A percentile compares a stretch with the other conserved stretches of the same genome.
These are phyloP conservation scores for Tilletia caries DNA, from an alignment of 1,284 basidiomycete species.

Conservation along the genomic window DNA sequence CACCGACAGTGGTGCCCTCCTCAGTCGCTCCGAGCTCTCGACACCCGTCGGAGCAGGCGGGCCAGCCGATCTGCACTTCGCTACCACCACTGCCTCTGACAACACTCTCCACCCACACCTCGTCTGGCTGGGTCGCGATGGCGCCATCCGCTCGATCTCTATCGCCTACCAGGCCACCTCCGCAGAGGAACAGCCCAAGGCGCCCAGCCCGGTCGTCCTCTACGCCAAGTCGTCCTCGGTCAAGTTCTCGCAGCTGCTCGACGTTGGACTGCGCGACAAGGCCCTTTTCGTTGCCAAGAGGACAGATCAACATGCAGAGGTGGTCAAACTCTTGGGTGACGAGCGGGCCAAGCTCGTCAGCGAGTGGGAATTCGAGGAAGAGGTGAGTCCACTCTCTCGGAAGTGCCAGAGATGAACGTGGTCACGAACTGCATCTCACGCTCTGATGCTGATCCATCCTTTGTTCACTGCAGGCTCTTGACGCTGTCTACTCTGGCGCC, in stretches of 20 bases:
- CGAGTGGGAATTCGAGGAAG: constrained; percentile 42
- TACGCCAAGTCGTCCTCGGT: constrained; percentile 16
- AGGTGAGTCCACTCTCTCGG: neutral
- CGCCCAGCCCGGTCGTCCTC: constrained; percentile 32
- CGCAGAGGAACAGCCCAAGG: constrained; percentile 17
- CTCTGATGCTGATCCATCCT: neutral
- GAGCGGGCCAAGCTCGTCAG: constrained; percentile 23
- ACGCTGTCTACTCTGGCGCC: constrained; percentile 58
- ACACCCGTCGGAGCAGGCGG: neutral
- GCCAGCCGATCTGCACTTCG: neutral
- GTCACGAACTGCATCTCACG: too few species aligned
- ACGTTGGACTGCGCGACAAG: constrained; percentile 39
- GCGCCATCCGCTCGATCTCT: constrained; percentile 33
- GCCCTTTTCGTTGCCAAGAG: constrained; percentile 40
- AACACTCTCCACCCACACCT: constrained; percentile 31
- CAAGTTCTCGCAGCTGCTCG: constrained; percentile 26
- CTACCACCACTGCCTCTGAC: neutral
- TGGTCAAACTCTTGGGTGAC: constrained; percentile 35
- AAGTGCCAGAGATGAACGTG: neutral
- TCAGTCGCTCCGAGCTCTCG: neutral
- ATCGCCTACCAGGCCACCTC: constrained; percentile 18
- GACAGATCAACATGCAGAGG: constrained; percentile 36
- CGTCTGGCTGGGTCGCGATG: constrained; percentile 43
- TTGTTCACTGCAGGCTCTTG: constrained; percentile 34
- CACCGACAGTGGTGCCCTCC: neutral